Evolutionary conservation across 1,284 basidiomycete genomes (phyloP).

Genomic region (Leccinum subfulvum): DNA sequence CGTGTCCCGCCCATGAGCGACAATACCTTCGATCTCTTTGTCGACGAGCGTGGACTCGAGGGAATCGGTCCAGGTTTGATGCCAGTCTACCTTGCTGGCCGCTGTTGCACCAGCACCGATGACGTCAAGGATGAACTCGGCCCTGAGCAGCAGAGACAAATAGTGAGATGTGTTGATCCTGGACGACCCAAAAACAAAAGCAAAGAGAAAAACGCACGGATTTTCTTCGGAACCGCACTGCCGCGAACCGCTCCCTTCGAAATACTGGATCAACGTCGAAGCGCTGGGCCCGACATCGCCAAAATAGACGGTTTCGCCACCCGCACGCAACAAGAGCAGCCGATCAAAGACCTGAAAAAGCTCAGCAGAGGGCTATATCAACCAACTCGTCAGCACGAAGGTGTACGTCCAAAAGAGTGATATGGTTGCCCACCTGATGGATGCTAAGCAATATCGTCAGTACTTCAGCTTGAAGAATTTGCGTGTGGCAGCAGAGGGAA

Average conservation of each 20-base stretch:
- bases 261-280: slow-evolving; percentile 62
- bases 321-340: slow-evolving; percentile 57
- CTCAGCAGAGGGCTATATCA: slow-evolving; percentile 65
- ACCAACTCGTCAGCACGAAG: slow-evolving; percentile 22
- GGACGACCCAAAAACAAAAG: neutral
- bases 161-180: neutral
- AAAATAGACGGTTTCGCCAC: slow-evolving; percentile 78
- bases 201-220: slow-evolving; percentile 30
- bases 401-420: neutral
- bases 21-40: slow-evolving; percentile 40
- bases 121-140: slow-evolving; percentile 69
- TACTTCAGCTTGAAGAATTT: neutral
- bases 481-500: slow-evolving; percentile 14
- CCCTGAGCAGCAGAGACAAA: slow-evolving; percentile 36
- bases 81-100: slow-evolving; percentile 45
- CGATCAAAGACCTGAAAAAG: slow-evolving; percentile 70
- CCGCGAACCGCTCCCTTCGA: slow-evolving; percentile 59
- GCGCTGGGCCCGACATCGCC: slow-evolving; percentile 69
- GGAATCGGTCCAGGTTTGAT: slow-evolving; percentile 43
- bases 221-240: slow-evolving; percentile 44
- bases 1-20: slow-evolving; percentile 41
- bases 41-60: slow-evolving; percentile 35
- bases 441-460: slow-evolving; percentile 9
- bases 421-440: slow-evolving; percentile 22
- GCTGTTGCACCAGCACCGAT: slow-evolving; percentile 67